A percentile compares a stretch with the other conserved stretches of the same genome.
These are phyloP conservation scores for Acidiella bohemica DNA, from an alignment of 495 filamentous ascomycete species.

Conservation along the genomic window DNA sequence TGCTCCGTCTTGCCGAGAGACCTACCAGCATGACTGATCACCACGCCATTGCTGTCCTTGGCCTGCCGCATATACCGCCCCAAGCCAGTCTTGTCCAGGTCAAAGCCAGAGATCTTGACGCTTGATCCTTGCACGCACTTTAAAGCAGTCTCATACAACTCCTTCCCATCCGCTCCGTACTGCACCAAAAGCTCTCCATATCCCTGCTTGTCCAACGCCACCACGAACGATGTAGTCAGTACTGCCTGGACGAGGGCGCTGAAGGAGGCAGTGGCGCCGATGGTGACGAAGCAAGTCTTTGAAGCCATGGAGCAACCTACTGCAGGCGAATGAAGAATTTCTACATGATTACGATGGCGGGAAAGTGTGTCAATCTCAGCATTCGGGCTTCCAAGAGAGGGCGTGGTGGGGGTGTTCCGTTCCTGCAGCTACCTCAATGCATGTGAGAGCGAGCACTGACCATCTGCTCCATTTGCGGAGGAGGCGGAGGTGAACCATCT, in stretches of 20 bases:
- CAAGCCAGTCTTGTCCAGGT: slow-evolving; percentile 47
- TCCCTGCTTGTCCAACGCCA: slow-evolving; percentile 35
- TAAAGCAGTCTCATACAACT: slow-evolving; percentile 33
- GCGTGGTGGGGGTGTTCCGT: no score
- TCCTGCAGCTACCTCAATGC: not conserved
- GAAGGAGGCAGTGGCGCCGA: slow-evolving; percentile 85
- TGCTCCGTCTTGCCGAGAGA: no score
- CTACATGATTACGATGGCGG: not conserved
- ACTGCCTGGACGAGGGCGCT: slow-evolving; percentile 51
- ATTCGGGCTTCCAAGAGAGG: no score
- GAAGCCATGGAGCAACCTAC: not conserved
- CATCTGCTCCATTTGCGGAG: not conserved
- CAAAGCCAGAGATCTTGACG: slow-evolving; percentile 48
- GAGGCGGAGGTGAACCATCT: not conserved
- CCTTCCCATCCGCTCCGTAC: slow-evolving; percentile 51
- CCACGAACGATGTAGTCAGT: slow-evolving; percentile 47
- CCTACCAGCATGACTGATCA: slow-evolving; percentile 82
- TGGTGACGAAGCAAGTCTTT: slow-evolving; percentile 63
- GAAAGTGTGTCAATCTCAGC: not conserved
- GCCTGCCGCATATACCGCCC: slow-evolving; percentile 41
- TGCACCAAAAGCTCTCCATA: slow-evolving; percentile 64
- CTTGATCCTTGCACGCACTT: slow-evolving; percentile 18
- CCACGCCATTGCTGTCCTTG: slow-evolving; percentile 39
- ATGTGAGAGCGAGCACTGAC: slow-evolving; percentile 1
- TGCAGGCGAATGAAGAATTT: not conserved